phyloP scores from a whole-genome alignment of 2,329 filamentous ascomycete genomes.

The Calcarisporium arbuscula region DNA sequence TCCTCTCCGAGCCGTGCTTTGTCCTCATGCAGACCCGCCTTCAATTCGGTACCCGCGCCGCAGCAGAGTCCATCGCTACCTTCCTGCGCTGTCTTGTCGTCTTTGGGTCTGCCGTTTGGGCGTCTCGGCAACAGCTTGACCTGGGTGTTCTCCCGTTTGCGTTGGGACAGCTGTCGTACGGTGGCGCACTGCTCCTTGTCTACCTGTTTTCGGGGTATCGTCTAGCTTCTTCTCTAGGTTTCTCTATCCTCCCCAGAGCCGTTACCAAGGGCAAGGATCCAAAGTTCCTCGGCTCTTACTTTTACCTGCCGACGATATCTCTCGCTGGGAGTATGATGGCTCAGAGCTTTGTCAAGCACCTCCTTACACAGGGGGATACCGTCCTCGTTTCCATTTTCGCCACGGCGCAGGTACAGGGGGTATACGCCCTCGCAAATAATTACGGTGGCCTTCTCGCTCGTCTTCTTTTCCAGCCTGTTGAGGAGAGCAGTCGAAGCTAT shows the following conservation, averaged over 20 bases:
- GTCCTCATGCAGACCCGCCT: conserved; percentile 78
- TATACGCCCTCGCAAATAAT: conserved; percentile 90
- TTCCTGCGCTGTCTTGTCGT: conserved; percentile 70
- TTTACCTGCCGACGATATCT: conserved; percentile 63
- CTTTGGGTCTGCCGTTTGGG: conserved; percentile 63
- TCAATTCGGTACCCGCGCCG: conserved; percentile 71
- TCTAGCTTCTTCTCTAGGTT: conserved; percentile 51
- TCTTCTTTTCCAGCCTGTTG: conserved; percentile 87
- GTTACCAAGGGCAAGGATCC: conserved; percentile 19
- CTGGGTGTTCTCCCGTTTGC: conserved; percentile 84
- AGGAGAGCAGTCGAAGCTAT: conserved; percentile 85
- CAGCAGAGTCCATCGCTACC: conserved; percentile 77
- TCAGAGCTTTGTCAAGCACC: conserved; percentile 84
- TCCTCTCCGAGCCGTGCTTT: conserved; percentile 83
- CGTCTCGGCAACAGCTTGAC: conserved; percentile 39
- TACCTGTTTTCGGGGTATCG: conserved; percentile 59
- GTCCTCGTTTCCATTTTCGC: conserved; percentile 77
- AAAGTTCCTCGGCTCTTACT: conserved; percentile 50
- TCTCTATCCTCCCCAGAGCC: conserved; percentile 57
- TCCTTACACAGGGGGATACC: conserved; percentile 91
- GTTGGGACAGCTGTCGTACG: conserved; percentile 75
- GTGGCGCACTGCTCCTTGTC: conserved; percentile 58
- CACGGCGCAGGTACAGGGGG: conserved; percentile 73
- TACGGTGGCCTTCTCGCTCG: conserved; percentile 86
- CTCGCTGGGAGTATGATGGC: conserved; percentile 78